A percentile compares a stretch with the other conserved stretches of the same genome.
Conservation (phyloP, 106 monocot species). For the Dendrobium huoshanense region DNA sequence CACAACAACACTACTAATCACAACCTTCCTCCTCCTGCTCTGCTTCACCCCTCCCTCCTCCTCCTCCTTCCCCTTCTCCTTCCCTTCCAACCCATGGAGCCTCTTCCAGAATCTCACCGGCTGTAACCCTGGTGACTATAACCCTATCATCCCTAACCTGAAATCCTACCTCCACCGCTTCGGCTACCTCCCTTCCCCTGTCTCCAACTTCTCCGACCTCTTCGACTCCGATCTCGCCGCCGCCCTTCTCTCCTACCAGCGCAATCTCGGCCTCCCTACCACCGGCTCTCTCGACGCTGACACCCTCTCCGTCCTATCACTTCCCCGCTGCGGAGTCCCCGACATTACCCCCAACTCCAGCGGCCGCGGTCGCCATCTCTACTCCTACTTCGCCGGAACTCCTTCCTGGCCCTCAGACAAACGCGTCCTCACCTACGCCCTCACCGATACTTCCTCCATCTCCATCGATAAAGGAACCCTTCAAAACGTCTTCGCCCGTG, state of each 20-base stretch:
- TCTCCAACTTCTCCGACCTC: conserved; percentile 40
- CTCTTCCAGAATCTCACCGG: conserved; percentile 58
- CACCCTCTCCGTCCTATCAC: conserved; percentile 53
- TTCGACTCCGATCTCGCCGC: conserved; percentile 51
- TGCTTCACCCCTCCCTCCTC: background rate
- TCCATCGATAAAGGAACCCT: conserved; percentile 28
- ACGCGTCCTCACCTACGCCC: conserved; percentile 50
- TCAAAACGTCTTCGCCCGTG: conserved; percentile 48
- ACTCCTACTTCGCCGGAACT: conserved; percentile 57
- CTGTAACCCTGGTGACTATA: conserved; percentile 51
- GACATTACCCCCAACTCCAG: conserved; percentile 53
- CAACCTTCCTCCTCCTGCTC: conserved; percentile 8
- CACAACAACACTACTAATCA: background rate
- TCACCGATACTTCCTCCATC: conserved; percentile 36
- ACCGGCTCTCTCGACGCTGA: conserved; percentile 58
- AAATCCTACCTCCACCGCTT: conserved; percentile 62
- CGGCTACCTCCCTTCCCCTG: conserved; percentile 54
- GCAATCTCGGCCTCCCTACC: conserved; percentile 48
- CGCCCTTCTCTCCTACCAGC: conserved; percentile 68
- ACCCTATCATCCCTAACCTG: conserved; percentile 30
- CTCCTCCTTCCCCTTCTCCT: conserved; percentile 6
- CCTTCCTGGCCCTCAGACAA: conserved; percentile 50
- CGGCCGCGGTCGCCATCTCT: conserved; percentile 47
- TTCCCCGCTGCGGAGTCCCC: conserved; percentile 80
- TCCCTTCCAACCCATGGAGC: conserved; percentile 41